Evolutionary conservation across 306 rosid genomes (phyloP).

Genomic region (Prunus padus): DNA sequence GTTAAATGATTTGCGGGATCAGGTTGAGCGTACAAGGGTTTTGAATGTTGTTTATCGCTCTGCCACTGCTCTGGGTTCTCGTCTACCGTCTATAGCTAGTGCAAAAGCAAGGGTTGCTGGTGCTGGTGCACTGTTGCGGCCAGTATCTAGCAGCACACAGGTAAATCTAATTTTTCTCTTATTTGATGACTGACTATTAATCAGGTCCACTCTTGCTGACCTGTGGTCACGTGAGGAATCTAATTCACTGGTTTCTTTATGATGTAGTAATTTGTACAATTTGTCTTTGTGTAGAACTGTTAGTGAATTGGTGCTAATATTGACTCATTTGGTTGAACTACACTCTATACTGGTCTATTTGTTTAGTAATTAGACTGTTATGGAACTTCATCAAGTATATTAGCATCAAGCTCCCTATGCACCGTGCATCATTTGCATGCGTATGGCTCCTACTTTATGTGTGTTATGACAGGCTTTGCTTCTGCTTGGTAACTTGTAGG

Average conservation of each 20-base stretch:
- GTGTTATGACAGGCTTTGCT: constrained; percentile 13
- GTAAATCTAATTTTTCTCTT: constrained; percentile 35
- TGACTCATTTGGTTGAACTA: constrained; percentile 9
- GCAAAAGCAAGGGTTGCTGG: constrained; percentile 89
- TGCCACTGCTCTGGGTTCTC: constrained; percentile 92
- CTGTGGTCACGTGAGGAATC: not conserved
- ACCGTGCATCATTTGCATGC: not conserved
- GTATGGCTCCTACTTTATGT: not conserved
- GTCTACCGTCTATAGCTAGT: constrained; percentile 81
- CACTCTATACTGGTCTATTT: not conserved
- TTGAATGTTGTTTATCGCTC: constrained; percentile 91
- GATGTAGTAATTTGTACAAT: not conserved
- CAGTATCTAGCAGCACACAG: constrained; percentile 93
- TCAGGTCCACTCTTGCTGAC: not conserved
- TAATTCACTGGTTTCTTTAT: not conserved
- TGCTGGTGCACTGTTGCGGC: constrained; percentile 83
- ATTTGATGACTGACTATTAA: constrained; percentile 2
- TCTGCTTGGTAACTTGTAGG: constrained; percentile 45
- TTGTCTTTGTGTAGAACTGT: constrained; percentile 6
- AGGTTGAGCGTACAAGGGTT: constrained; percentile 82
- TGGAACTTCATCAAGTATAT: not conserved
- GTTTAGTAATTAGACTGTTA: not conserved
- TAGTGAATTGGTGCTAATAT: constrained; percentile 1
- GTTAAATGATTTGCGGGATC: constrained; percentile 91
- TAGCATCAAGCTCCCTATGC: not conserved